Evolutionary conservation across 805 yeast genomes (phyloP).

Genomic region (Torulaspora quercuum): DNA sequence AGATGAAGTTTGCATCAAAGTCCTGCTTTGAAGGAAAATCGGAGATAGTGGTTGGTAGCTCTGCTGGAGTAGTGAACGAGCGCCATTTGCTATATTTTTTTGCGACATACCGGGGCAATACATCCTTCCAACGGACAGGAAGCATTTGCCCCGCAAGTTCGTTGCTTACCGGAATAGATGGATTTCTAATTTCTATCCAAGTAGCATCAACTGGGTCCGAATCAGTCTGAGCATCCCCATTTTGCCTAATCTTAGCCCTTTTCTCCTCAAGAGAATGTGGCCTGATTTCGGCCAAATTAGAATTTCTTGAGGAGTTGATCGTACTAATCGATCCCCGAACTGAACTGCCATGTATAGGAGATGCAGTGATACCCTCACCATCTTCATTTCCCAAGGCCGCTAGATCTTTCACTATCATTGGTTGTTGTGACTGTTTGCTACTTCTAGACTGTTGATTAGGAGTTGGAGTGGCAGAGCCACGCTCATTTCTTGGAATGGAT

Average conservation of each 20-base stretch:
- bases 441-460: too few relatives aligned
- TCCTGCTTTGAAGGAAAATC: slow-evolving; percentile 70
- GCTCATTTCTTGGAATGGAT: too few relatives aligned
- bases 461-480: too few relatives aligned
- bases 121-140: slow-evolving; percentile 89
- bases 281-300: slow-evolving; percentile 4
- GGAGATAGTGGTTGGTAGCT: slow-evolving; percentile 77
- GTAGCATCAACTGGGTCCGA: slow-evolving; percentile 24
- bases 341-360: slow-evolving; percentile 11
- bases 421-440: too few relatives aligned
- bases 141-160: slow-evolving; percentile 54
- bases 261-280: slow-evolving; percentile 8
- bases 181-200: slow-evolving; percentile 69
- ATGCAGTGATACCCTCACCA: slow-evolving; percentile 1
- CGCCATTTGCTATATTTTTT: slow-evolving; percentile 83
- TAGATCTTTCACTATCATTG: slow-evolving; percentile 18
- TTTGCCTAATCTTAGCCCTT: not conserved
- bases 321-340: slow-evolving; percentile 14
- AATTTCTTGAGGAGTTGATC: slow-evolving; percentile 14
- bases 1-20: slow-evolving; percentile 67
- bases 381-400: slow-evolving; percentile 5
- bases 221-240: not conserved
- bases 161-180: slow-evolving; percentile 62
- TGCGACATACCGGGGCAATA: slow-evolving; percentile 69
- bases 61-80: slow-evolving; percentile 89